Conservation (phyloP, 1,284 basidiomycete species). For the Moniliella sp. region DNA sequence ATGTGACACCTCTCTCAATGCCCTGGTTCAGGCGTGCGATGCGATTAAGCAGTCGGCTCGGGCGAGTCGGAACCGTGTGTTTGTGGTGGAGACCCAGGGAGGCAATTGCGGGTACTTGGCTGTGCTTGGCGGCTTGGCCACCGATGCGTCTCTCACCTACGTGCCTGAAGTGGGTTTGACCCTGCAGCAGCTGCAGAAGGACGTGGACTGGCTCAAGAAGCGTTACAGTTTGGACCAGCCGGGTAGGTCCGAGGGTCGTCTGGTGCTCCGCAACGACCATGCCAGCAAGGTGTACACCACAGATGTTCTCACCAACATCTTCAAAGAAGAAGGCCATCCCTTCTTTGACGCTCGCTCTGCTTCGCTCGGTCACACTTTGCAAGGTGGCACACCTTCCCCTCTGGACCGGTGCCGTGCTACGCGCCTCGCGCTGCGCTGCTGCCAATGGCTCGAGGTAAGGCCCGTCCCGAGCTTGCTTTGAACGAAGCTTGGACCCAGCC, state of each 20-base stretch:
- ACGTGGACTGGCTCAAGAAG: conserved; percentile 70
- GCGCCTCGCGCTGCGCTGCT: conserved; percentile 69
- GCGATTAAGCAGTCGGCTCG: conserved; percentile 92
- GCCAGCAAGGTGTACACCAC: conserved; percentile 75
- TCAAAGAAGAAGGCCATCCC: conserved; percentile 70
- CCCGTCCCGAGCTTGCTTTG: not conserved
- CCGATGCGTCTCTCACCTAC: conserved; percentile 75
- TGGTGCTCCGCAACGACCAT: conserved; percentile 62
- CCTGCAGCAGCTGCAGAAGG: conserved; percentile 56
- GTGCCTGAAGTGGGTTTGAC: conserved; percentile 76
- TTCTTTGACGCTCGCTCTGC: conserved; percentile 88
- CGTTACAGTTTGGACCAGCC: conserved; percentile 66
- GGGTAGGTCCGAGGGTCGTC: conserved; percentile 72
- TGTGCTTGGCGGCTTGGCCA: conserved; percentile 78
- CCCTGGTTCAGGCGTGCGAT: conserved; percentile 89
- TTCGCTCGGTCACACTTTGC: conserved; percentile 79
- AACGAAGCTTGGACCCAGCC: not conserved
- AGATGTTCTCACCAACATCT: conserved; percentile 72
- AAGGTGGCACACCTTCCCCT: conserved; percentile 82
- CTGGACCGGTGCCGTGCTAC: conserved; percentile 76
- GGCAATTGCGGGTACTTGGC: conserved; percentile 89
- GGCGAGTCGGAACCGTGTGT: conserved; percentile 79
- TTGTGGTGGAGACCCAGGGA: conserved; percentile 93
- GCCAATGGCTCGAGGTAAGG: conserved; percentile 61
- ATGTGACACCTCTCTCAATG: conserved; percentile 83